phyloP scores from a whole-genome alignment of 148 eudicot genomes.

The Chenopodium suecicum region DNA sequence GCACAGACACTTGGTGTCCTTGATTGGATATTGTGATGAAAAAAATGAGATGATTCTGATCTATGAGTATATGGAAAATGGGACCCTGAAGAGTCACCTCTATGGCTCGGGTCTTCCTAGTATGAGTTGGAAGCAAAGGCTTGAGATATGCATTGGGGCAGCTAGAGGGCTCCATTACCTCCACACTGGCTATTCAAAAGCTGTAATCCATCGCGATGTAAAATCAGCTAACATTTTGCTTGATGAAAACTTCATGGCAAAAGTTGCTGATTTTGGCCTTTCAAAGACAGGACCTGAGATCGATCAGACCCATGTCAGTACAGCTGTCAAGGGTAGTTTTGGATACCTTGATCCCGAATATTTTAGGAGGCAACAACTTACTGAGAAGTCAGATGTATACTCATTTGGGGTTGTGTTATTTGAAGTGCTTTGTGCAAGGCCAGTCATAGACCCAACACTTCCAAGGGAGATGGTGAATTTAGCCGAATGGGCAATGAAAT shows the following conservation, averaged over 20 bases:
- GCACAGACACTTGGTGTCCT: conserved; percentile 86
- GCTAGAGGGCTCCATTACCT: conserved; percentile 95
- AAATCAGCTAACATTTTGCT: conserved; percentile 95
- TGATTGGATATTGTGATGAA: conserved; percentile 91
- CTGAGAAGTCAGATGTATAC: conserved; percentile 92
- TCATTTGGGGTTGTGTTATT: conserved; percentile 90
- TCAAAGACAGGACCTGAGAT: conserved; percentile 90
- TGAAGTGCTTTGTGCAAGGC: conserved; percentile 89
- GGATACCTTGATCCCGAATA: conserved; percentile 97
- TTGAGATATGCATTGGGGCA: conserved; percentile 88
- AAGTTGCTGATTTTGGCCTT: conserved; percentile 93
- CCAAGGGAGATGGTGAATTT: conserved; percentile 87
- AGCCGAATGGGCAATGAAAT: conserved; percentile 92
- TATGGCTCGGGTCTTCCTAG: conserved; percentile 74
- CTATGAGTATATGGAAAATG: conserved; percentile 98
- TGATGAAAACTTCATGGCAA: conserved; percentile 77
- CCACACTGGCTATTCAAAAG: conserved; percentile 85
- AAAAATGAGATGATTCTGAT: conserved; percentile 84
- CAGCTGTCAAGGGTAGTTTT: conserved; percentile 94
- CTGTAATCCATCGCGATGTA: conserved; percentile 89
- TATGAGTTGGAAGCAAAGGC: conserved; percentile 86
- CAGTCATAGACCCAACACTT: conserved; percentile 87
- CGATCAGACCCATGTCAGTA: conserved; percentile 94
- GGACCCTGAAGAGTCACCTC: conserved; percentile 75
- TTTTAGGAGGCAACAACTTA: conserved; percentile 84